These are phyloP conservation scores for Eimeria sp. DNA, from an alignment of 169 alveolate species.

Conservation along the genomic window DNA sequence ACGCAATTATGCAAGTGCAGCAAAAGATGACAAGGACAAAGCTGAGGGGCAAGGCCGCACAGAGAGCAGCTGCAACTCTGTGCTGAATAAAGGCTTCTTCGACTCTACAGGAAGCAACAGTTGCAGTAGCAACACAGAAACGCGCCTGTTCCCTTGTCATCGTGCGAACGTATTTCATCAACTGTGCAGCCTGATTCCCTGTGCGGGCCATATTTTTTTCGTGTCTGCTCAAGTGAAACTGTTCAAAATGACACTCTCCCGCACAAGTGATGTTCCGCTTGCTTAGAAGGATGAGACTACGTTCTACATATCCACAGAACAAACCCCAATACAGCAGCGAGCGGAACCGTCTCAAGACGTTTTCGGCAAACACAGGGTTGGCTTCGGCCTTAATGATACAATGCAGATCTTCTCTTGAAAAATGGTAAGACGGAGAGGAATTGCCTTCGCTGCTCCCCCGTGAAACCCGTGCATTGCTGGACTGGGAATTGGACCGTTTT, in stretches of 20 bases:
- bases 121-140: background rate
- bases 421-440: background rate
- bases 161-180: background rate
- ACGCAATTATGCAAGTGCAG: background rate
- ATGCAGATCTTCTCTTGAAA: background rate
- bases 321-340: slow-evolving; percentile 27
- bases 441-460: background rate
- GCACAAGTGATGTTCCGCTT: background rate
- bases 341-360: slow-evolving; percentile 2
- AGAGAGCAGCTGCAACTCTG: slow-evolving; percentile 15
- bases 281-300: background rate
- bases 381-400: background rate
- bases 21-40: background rate
- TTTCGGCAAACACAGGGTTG: background rate
- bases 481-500: background rate
- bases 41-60: slow-evolving; percentile 45
- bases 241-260: background rate
- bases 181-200: background rate
- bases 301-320: slow-evolving; percentile 15
- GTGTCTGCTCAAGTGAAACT: background rate
- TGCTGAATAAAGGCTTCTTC: background rate
- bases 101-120: slow-evolving; percentile 14
- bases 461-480: background rate
- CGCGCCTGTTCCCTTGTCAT: background rate
- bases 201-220: background rate